Evolutionary conservation across 2,329 filamentous ascomycete species (phyloP), one percentile per base, ranked within the genome.

Genomic region (Venturia pyrina): DNA sequence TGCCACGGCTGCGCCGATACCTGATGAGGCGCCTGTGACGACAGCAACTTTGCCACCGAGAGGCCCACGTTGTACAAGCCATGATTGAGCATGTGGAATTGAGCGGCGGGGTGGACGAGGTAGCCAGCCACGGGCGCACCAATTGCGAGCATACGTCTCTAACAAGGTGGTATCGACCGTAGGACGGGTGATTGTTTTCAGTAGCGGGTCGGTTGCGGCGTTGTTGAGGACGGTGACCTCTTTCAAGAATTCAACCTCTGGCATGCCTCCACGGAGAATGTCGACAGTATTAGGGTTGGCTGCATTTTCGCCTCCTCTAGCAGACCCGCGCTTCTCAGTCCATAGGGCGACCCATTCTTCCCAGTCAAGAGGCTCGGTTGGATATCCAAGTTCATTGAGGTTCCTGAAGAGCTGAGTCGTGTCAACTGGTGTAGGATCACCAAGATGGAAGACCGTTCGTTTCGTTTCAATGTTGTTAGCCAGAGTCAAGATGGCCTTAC

Each of bases 211-310:
- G 0, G 90, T 93, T 63, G 83, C 82, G 13, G 83, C 82, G 70
- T 92, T 89, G 73, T 90, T 86, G 50, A 93, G 84, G 1, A 92
- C 86, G 0, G 89, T 89, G 44, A 91, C 88, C 59, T 85, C 85
- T 67, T 83, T 81, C 63, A 93, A 76, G 70, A 89, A 89, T 17
- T 90, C 88, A 1, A 88, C 84, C 8, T 83, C 88, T 0, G 90
- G 90, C 89, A 93, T 92, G 67, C 90, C 89, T 68, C 89, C 88
- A 62, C 89, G 87, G 13, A 93, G 85, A 69, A 93, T 90, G 69
- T 92, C 89, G 43, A 90, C 85, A 0, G 90, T 92, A 37, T 53
- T 53, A 1, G 48, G 48, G 24, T 53, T 53, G 71, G 91, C 91
- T 1, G 86, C 85, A 50, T 88, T 88, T 63, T 90, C 86, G 40